Base-by-base conservation (phyloP, 2,329 filamentous ascomycete genomes). In the Myriosclerotinia curreyana region DNA sequence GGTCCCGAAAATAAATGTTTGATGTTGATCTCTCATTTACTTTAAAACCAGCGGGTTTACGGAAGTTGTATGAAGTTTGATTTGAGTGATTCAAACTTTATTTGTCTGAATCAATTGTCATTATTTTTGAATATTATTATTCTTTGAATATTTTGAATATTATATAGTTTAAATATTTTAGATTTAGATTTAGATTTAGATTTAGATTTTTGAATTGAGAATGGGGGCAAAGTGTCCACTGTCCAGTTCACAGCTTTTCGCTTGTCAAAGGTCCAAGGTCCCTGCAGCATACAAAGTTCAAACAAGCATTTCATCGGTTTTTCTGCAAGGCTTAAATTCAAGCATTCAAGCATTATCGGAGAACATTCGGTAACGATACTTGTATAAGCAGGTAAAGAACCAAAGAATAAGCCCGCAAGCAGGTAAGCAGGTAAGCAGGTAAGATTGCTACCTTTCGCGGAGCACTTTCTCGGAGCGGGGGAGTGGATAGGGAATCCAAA, bases 401-500 rank as follows among this genome's bases (percentile, higher is more conserved):
- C 1, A 36, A 4, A 22, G 40, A 5, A 2, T 42, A 17, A 42
- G 40, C 40, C 17, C 1, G 40, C 12, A n/a, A 36, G 31, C 50
- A 34, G 15, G 53, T 20, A 55, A 55, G 25, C 31, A 15, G 25
- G 25, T n/a, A 31, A 20, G 7, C 7, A n/a, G 22, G 28, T 55
- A 42, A 55, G 53, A 42, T 55, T 55, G 22, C 38, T 42, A 55
- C 36, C 22, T 22, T 42, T 55, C 22, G 38, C 53, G 38, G 38
- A 31, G 52, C 36, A 25, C 40, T 12, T 42, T 6, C 40, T 42
- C 12, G 40, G 40, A 42, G 40, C 40, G 28, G 28, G 28, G 28
- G 28, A 31, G 28, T 31, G 6, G 28, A 31, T 6, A 6, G 6
- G 6, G 28, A 31, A 31, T 6, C 28, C 28, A 31, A 31, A 31